Evolutionary conservation across 495 filamentous ascomycete species (phyloP), one percentile per base, ranked within the genome.

Genomic region (Aspergillus kassunensis): DNA sequence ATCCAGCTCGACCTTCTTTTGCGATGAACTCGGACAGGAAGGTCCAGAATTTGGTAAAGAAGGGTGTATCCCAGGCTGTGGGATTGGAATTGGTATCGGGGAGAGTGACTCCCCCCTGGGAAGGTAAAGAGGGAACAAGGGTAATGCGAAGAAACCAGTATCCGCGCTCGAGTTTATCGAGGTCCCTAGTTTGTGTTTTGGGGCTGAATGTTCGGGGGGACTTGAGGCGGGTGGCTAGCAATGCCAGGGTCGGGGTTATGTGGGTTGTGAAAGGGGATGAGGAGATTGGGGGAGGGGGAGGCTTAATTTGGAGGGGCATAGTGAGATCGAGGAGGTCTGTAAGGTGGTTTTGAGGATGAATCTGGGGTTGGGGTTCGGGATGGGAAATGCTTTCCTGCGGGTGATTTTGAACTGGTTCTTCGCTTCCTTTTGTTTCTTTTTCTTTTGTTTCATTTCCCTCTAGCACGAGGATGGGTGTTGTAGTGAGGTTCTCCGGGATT

Each of bases 151-250:
- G 40, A 11, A 67, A 60, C 88, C 88, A 91, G 62, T 86, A 78
- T 15, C 88, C 88, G 24, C 87, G 69, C 59, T 91, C 88, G 13
- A 81, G 71, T 0, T 63, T 64, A 8, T 77, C 68, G 0, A 87
- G 68, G 0, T 59, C 56, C 5, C 87, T 78, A 3, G 65, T 62
- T 60, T 81, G 73, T 0, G 53, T 50, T n/a, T 51, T 44, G 2
- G 84, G 84, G n/a, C 57, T 70, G 60, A 77, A 88, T 0, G 75
- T 77, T 4, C 61, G 66, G 0, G 56, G 9, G 4, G 80, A 72
- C 6, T 75, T 68, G 33, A 86, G 74, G 8, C 82, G 76, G 3
- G 55, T 46, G 0, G 75, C 73, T 4, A 88, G 67, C 58, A 78
- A 71, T 3, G 65, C 57, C 12, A 88, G 74, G 7, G 75, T 70